Evolutionary conservation across 441 rosid genomes (phyloP).

Genomic region (Corymbia citriodora): DNA sequence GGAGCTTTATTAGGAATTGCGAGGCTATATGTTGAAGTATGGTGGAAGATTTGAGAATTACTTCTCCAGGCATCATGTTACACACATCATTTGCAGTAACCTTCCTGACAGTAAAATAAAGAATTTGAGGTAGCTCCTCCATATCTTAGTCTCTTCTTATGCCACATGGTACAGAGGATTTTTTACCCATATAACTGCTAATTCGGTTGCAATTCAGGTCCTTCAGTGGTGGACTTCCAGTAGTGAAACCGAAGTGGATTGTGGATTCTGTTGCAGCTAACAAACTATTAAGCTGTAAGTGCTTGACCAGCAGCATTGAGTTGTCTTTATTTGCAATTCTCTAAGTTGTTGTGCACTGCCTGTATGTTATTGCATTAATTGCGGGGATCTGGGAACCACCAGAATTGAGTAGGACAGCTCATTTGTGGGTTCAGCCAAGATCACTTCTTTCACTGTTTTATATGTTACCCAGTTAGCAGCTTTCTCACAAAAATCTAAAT

Average conservation of each 20-base stretch:
- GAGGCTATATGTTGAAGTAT: constrained; percentile 54
- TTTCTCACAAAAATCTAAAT: background rate
- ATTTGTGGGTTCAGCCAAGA: background rate
- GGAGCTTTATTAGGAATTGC: constrained; percentile 48
- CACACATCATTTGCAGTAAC: constrained; percentile 89
- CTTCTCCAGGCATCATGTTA: constrained; percentile 72
- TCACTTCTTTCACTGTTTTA: background rate
- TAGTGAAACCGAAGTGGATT: constrained; percentile 90
- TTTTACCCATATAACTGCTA: background rate
- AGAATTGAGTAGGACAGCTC: background rate
- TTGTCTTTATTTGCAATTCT: background rate
- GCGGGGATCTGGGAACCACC: background rate
- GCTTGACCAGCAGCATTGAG: background rate
- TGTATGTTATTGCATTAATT: background rate
- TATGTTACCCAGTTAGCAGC: background rate
- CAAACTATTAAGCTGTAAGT: constrained; percentile 83
- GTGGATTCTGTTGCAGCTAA: constrained; percentile 73
- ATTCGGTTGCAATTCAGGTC: constrained; percentile 39
- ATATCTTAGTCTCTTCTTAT: background rate
- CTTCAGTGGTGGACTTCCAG: constrained; percentile 89
- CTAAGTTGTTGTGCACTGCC: background rate
- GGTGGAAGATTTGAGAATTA: constrained; percentile 86
- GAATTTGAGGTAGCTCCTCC: constrained; percentile 55
- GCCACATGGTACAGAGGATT: background rate
- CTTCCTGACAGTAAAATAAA: constrained; percentile 85